Percentiles rank a stretch among this genome's conserved stretches.
These are phyloP conservation scores for Saccharomyces hybrid DNA, from an alignment of 1,139 yeast species.

Conservation along the genomic window DNA sequence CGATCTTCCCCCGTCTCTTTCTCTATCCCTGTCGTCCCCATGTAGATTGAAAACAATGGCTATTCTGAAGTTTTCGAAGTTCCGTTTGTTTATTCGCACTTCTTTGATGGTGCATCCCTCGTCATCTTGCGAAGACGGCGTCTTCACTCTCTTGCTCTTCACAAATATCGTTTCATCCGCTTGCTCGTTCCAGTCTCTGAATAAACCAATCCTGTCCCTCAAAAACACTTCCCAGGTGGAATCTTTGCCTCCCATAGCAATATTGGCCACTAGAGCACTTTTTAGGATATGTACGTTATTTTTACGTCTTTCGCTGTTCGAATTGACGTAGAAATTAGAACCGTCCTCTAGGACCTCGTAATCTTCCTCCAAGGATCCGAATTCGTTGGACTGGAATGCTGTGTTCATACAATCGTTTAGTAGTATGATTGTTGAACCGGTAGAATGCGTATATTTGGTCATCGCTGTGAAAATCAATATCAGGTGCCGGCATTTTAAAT, in stretches of 20 bases:
- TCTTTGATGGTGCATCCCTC: neutral
- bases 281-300: slow-evolving; percentile 19
- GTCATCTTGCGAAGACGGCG: neutral
- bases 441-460: slow-evolving; percentile 24
- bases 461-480: slow-evolving; percentile 22
- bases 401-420: slow-evolving; percentile 31
- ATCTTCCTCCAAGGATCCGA: slow-evolving; percentile 13
- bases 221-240: slow-evolving; percentile 29
- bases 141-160: slow-evolving; percentile 3
- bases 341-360: slow-evolving; percentile 16
- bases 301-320: slow-evolving; percentile 5
- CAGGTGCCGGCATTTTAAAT: slow-evolving; percentile 23
- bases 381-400: slow-evolving; percentile 18
- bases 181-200: slow-evolving; percentile 23
- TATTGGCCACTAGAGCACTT: slow-evolving; percentile 29
- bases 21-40: neutral
- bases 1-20: neutral
- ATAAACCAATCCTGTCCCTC: slow-evolving; percentile 24
- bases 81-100: slow-evolving; percentile 1
- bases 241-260: slow-evolving; percentile 29
- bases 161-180: neutral
- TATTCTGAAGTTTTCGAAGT: slow-evolving; percentile 7
- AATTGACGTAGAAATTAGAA: slow-evolving; percentile 21
- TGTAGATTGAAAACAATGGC: slow-evolving; percentile 8
- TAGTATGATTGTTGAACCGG: slow-evolving; percentile 19